phyloP scores from a whole-genome alignment of 768 basidiomycete genomes.

The Xanthoconium purpureum region DNA sequence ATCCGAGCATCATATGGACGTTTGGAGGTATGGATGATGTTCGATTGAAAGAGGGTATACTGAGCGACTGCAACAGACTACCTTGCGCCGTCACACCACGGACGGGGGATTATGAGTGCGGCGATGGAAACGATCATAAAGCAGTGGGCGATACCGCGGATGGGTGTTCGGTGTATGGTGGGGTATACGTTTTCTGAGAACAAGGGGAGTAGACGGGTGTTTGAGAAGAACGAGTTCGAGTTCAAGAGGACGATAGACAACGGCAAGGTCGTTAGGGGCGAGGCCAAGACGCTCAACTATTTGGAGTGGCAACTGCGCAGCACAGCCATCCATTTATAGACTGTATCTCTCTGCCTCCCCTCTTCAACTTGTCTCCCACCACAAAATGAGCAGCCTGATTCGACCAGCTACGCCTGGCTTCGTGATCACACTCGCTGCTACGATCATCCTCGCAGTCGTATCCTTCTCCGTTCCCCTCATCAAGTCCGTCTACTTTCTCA shows the following conservation, averaged over 20 bases:
- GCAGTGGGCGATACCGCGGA: conserved; percentile 62
- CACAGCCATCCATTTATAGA: conserved; percentile 12
- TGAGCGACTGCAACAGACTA: conserved; percentile 44
- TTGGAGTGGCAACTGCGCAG: conserved; percentile 32
- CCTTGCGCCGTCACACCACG: conserved; percentile 57
- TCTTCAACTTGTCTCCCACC: background rate
- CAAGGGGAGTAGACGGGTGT: conserved; percentile 57
- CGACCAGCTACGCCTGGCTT: conserved; percentile 91
- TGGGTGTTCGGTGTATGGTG: conserved; percentile 50
- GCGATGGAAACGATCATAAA: conserved; percentile 52
- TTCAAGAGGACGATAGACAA: conserved; percentile 39
- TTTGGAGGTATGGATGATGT: conserved; percentile 49
- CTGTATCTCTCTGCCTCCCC: background rate
- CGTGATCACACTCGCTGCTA: conserved; percentile 74
- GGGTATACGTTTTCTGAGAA: conserved; percentile 51
- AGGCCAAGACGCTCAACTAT: conserved; percentile 34
- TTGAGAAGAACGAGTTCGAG: conserved; percentile 63
- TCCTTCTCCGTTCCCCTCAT: conserved; percentile 89
- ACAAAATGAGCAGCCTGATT: conserved; percentile 55
- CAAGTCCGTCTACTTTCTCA: conserved; percentile 87
- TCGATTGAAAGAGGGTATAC: background rate
- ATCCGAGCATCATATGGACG: conserved; percentile 57
- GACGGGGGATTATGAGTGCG: conserved; percentile 72
- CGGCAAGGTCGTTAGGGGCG: conserved; percentile 37
- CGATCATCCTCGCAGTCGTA: conserved; percentile 77